Evolutionary conservation across 2,329 filamentous ascomycete genomes (phyloP), one percentile per base, ranked within the genome.

Genomic region (Aspergillus fructus): DNA sequence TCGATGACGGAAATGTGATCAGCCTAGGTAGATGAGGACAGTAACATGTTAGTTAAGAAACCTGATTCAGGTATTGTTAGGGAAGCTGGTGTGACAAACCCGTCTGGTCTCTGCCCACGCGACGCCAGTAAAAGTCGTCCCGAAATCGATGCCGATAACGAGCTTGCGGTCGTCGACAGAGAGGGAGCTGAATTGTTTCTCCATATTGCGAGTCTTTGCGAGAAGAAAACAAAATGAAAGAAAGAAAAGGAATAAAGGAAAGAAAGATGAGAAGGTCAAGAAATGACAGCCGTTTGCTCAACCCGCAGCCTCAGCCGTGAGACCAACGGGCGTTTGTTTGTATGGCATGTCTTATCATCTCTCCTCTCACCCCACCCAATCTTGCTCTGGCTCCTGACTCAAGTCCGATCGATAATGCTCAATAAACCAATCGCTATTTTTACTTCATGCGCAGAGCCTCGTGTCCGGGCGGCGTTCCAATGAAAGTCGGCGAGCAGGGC

Each of bases 91-190:
- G 45, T n/a, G 4, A 34, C 27, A 6, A 21, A 56, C 49, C 27
- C 55, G n/a, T 41, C 55, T 48, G 23, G 55, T 57, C 37, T 57
- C 55, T 4, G 55, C 55, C 55, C 55, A 57, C 30, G 55, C 55
- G 34, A 53, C 55, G 33, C 55, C 55, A 12, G 55, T 57, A 19
- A 53, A 57, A 1, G 55, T 57, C 9, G 55, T 57, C 9, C 49
- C 55, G 24, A 57, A 57, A 39, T 57, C 55, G 2, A 57, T 53
- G 9, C 55, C 49, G 17, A 57, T 57, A 39, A 57, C 49, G 13
- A 57, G 49, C 37, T 57, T 57, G 23, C 55, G 55, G 24, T 57
- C 55, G 4, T 37, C 23, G n/a, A 57, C 37, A 3, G 49, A 49
- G 5, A 57, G 43, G 4, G 55, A 37, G 11, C 13, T 23, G 6